phyloP scores from a whole-genome alignment of 305 asterid species.

The Solanum hybrid region DNA sequence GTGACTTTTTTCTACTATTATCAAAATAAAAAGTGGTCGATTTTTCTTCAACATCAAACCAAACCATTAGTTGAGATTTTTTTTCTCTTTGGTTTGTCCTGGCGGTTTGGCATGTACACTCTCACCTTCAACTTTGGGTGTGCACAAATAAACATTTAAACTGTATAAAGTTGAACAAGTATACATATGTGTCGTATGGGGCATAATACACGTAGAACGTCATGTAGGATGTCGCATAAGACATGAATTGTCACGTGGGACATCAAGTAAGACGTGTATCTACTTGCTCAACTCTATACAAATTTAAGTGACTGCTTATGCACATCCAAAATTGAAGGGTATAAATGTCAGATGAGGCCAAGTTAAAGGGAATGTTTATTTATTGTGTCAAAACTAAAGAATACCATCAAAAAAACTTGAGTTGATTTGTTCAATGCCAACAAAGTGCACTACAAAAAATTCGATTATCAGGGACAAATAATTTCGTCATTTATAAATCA shows the following conservation, averaged over 20 bases:
- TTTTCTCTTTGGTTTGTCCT: not conserved
- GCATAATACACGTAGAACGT: not conserved
- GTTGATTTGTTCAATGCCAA: not conserved
- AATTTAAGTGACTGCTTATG: not conserved
- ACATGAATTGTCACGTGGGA: not conserved
- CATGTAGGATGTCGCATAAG: not conserved
- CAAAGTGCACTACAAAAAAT: not conserved
- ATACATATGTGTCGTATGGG: not conserved
- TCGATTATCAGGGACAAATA: not conserved
- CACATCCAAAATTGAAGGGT: not conserved
- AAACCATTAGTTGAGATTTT: not conserved
- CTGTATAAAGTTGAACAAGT: not conserved
- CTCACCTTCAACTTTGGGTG: not conserved
- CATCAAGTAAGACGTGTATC: not conserved
- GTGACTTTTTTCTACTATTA: not conserved
- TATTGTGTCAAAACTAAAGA: not conserved
- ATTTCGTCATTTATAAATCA: too few relatives aligned
- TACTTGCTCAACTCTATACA: not conserved
- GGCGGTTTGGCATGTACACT: not conserved
- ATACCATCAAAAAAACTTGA: not conserved
- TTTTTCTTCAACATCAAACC: not conserved
- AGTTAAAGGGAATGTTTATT: not conserved
- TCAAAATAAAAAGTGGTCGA: not conserved
- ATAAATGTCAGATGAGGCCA: not conserved
- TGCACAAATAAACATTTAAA: not conserved